Conservation (phyloP, 108 stramenopile species). For the Skeletonema grethae region DNA sequence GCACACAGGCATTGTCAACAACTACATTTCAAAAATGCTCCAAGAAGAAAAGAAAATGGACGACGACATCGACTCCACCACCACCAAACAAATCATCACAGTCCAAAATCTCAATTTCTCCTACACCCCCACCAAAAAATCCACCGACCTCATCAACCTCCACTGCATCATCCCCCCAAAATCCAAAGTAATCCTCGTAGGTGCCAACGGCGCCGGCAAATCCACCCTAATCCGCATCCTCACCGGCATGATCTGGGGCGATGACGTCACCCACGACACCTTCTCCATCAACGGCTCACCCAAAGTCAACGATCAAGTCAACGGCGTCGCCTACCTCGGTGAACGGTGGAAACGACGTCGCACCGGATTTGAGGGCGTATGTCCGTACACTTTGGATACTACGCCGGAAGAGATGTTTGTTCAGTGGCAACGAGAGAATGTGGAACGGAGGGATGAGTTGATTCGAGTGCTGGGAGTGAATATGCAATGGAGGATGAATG, state of each 20-base stretch:
- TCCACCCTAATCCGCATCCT: slow-evolving; percentile 91
- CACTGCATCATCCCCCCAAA: slow-evolving; percentile 70
- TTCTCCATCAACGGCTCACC: neutral
- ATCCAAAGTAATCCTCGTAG: slow-evolving; percentile 84
- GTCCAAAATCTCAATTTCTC: slow-evolving; percentile 64
- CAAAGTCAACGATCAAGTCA: slow-evolving; percentile 45
- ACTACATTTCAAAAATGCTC: neutral
- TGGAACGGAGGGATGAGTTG: slow-evolving; percentile 95
- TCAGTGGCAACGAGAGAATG: slow-evolving; percentile 91
- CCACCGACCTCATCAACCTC: slow-evolving; percentile 58
- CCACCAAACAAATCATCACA: neutral
- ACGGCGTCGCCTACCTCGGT: slow-evolving; percentile 92
- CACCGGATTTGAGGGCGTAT: slow-evolving; percentile 95
- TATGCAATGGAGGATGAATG: slow-evolving; percentile 97
- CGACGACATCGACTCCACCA: neutral
- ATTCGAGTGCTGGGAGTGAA: slow-evolving; percentile 94
- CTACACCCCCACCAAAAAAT: slow-evolving; percentile 56
- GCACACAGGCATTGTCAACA: too few relatives aligned
- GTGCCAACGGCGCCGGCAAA: slow-evolving; percentile 93
- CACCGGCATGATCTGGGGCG: slow-evolving; percentile 74
- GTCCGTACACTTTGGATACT: slow-evolving; percentile 92
- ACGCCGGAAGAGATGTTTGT: slow-evolving; percentile 95
- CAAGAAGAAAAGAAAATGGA: slow-evolving; percentile 7
- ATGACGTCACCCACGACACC: neutral
- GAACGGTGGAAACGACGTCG: slow-evolving; percentile 98